Conservation (phyloP, 345 rosid genomes). For the Erucastrum elatum region DNA sequence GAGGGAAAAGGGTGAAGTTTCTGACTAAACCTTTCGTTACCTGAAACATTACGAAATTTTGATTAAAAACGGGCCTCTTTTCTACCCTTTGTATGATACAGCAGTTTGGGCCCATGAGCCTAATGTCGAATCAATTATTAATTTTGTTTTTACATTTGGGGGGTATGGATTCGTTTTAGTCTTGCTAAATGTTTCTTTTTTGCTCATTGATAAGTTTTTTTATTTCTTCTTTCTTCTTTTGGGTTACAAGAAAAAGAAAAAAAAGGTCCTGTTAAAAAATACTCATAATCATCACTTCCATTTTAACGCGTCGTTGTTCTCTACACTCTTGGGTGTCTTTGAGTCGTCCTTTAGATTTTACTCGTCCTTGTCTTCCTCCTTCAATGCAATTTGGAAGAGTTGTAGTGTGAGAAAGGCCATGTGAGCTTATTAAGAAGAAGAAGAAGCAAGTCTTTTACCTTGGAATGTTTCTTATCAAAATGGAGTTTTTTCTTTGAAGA, state of each 20-base stretch:
- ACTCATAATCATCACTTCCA: neutral
- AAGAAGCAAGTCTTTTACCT: slow-evolving; percentile 40
- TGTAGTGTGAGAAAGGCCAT: neutral
- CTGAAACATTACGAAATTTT: slow-evolving; percentile 32
- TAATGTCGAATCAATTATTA: no score
- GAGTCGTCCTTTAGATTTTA: slow-evolving; percentile 22
- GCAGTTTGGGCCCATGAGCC: neutral
- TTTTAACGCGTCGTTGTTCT: neutral
- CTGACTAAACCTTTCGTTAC: slow-evolving; percentile 49
- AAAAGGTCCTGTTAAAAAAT: no score
- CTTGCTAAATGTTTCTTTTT: no score
- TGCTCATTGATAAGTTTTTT: no score
- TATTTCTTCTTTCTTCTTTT: slow-evolving; percentile 69
- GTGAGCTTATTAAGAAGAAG: neutral
- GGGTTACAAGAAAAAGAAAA: slow-evolving; percentile 7
- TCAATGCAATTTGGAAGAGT: neutral
- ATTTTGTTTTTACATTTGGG: no score
- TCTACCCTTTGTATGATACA: neutral
- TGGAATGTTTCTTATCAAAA: slow-evolving; percentile 20
- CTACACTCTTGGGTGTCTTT: neutral
- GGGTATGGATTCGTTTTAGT: no score
- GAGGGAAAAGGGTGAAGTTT: slow-evolving; percentile 29
- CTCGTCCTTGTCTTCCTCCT: slow-evolving; percentile 45
- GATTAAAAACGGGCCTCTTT: slow-evolving; percentile 23
- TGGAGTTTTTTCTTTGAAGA: slow-evolving; percentile 31